phyloP scores from a whole-genome alignment of 257 asterid species.

The Rhazya stricta region DNA sequence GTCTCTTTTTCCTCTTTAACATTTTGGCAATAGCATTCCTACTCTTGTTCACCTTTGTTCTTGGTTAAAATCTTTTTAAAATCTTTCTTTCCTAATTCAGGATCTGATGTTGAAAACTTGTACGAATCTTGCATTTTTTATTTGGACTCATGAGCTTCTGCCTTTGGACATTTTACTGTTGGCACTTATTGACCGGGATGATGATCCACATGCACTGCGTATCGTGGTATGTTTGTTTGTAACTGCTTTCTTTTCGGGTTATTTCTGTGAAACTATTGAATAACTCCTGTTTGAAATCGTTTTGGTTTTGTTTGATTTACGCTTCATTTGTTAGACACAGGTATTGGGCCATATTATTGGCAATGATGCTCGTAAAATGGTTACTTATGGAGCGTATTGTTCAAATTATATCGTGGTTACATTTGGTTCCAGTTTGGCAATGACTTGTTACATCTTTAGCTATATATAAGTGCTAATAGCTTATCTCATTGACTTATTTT shows the following conservation, averaged over 20 bases:
- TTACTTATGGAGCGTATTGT: neutral
- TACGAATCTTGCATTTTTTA: slow-evolving; percentile 73
- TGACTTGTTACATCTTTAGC: neutral
- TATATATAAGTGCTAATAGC: neutral
- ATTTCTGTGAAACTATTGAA: neutral
- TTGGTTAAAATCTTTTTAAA: slow-evolving; percentile 2
- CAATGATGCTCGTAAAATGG: neutral
- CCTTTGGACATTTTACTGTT: slow-evolving; percentile 85
- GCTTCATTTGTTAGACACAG: neutral
- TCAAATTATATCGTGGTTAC: neutral
- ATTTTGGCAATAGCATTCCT: slow-evolving; percentile 8
- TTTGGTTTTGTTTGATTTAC: neutral
- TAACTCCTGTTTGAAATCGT: neutral
- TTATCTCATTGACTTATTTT: neutral
- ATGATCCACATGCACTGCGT: slow-evolving; percentile 87
- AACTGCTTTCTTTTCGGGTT: slow-evolving; percentile 9
- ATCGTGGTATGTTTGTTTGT: slow-evolving; percentile 64
- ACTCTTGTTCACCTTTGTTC: neutral
- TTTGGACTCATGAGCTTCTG: slow-evolving; percentile 91
- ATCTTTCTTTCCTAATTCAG: slow-evolving; percentile 45
- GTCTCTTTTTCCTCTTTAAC: neutral
- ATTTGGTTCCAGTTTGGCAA: neutral
- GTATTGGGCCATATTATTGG: neutral
- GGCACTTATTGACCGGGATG: slow-evolving; percentile 94
- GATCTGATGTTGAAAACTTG: slow-evolving; percentile 84